Base-by-base conservation (phyloP, 2,329 filamentous ascomycete species). In the Thielaviopsis musarum region DNA sequence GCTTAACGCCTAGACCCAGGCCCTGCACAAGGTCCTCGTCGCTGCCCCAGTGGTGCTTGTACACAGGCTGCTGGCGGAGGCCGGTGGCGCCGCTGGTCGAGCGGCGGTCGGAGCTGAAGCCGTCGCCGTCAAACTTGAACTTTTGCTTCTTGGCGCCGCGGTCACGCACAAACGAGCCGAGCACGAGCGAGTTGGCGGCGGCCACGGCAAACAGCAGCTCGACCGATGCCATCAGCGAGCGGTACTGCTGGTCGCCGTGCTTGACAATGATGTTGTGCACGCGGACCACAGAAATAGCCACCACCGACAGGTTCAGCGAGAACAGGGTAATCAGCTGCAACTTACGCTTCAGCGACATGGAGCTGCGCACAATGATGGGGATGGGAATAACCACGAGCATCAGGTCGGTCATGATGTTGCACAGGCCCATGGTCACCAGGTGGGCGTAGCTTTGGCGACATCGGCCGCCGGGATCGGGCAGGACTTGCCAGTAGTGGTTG, bases 101-200 rank as follows among this genome's bases (percentile, higher is more conserved):
- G 3, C 54, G 55, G 49, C 54, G 54, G 21, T 60, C 59, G 26
- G 59, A 57, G 24, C 48, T 53, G 22, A 54, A 21, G 48, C 59
- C 62, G 19, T 63, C 63, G 10, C 61, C 62, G 51, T 59, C 59
- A 71, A 70, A 52, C 71, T 85, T 84, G 72, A 87, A 96, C 68
- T 89, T 93, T 60, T 79, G 78, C 71, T 94, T 95, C 76, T 97
- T 97, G 49, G 90, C 75, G 26, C 93, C 93, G 58, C 88, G 81
- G 69, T 97, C 91, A 15, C 91, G 82, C 28, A 97, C 83, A 67
- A 97, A 97, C 0, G 91, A 95, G 13, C 91, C 91, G 2, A 98
- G 80, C 0, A 96, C 87, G 21, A 98, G 77, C 2, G 86, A 84
- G 68, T 97, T 98, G 13, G 91, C 88, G 0, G 94, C 86, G 0